Base-by-base conservation (phyloP, 192 early-diverging fungal species). In the Coemansia guatemalensis region DNA sequence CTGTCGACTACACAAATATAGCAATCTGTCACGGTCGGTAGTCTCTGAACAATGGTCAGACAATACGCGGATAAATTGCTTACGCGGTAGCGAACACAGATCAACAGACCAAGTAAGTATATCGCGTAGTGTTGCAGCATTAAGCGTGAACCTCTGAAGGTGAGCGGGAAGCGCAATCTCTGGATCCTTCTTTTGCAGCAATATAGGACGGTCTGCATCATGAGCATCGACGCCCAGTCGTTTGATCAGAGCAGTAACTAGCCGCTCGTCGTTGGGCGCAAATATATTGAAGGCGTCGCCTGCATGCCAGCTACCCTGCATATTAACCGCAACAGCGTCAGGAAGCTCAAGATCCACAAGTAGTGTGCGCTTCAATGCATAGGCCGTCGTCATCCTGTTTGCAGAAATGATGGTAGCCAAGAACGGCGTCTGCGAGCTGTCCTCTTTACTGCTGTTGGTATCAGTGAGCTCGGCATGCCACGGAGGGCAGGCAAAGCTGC, bases 251-350 rank as follows among this genome's bases (percentile, higher is more conserved):
- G 84, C 89, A 0, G 82, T 60, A 0, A 97, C 93, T 49, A 94
- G 64, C 0, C 65, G 63, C 32, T 89, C 84, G 39, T 89, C 81
- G 69, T 95, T 95, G n/a, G 94, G 93, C 1, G 91, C 93, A 48
- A 86, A 63, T n/a, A 97, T 73, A 44, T 91, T 95, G 81, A 99
- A 90, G 4, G 94, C 84, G 71, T 95, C 94, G 56, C 79, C 79
- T 7, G 79, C 73, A 6, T 62, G 65, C 74, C 65, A 63, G 35
- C 39, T 24, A 2, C 39, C 64, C 12, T 35, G 52, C 7, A 55
- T 53, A 20, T 53, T 17, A 18, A 67, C 24, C 9, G 84, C 61
- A 0, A 49, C 53, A 5, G 65, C 48, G 1, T 54, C 68, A 3
- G 65, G 57, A 55, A 87, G 68, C 24, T 80, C 84, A 30, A 90